Base-by-base conservation (phyloP, 768 basidiomycete genomes). In the Tephrocybe rancida region DNA sequence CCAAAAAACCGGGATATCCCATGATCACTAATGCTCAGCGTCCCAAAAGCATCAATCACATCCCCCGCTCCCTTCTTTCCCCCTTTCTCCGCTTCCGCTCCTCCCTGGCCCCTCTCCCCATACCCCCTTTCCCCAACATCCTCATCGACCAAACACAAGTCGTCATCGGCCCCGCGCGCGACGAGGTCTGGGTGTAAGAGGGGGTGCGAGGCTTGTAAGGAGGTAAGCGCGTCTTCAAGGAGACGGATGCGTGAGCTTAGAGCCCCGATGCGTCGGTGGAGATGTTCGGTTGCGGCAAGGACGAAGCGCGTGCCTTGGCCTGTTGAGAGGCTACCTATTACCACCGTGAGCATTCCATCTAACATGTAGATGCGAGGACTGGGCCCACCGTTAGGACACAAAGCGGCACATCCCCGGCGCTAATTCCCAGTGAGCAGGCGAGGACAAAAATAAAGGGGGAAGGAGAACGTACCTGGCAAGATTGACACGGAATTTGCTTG, bases 401-500 rank as follows among this genome's bases (percentile, higher is more conserved):
- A 63, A 1, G 85, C 77, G 29, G 81, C 81, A 63, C 88, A 89
- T 24, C 87, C 86, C 61, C 88, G 70, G 59, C 87, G 71, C 82
- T 87, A 59, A 39, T 30, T 22, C 22, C n/a, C 8, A 39, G 42
- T 48, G n/a, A 56, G 16, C 50, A 44, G 34, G 43, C 38, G 10
- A 30, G 24, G 30, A 50, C 16, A 37, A 47, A 22, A 37, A 37
- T 18, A 19, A 5, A 44, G 19, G 52, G 48, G 53, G 29, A 67
- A 73, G 32, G 61, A 82, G 86, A 29, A 67, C 73, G 37, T 64
- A 84, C 86, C 74, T 83, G 82, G 65, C 88, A 89, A 0, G 87
- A 87, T 65, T 88, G 85, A 64, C 88, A 90, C 9, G 88, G 88
- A 49, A 89, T 86, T 58, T 86, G 80, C 74, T 89, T 90, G 80